phyloP scores from a whole-genome alignment of 2,329 filamentous ascomycete species.

The Diaporthe caulivora region DNA sequence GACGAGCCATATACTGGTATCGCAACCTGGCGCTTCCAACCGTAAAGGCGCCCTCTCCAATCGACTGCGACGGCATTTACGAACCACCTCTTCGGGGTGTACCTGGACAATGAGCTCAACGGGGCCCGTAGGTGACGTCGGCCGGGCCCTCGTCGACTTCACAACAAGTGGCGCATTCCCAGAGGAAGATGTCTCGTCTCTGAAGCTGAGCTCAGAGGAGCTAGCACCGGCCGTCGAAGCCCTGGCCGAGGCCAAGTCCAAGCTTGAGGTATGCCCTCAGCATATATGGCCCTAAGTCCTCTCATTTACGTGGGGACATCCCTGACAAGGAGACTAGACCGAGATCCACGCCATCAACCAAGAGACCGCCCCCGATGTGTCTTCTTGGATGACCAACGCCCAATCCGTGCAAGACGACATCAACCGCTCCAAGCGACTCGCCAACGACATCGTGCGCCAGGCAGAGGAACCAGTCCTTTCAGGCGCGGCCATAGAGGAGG shows the following conservation, averaged over 20 bases:
- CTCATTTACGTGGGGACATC: not conserved
- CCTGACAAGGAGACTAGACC: constrained; percentile 55
- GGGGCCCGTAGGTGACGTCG: constrained; percentile 51
- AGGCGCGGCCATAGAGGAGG: constrained; percentile 65
- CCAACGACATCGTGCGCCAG: constrained; percentile 83
- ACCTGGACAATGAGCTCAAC: constrained; percentile 19
- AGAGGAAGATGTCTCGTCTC: constrained; percentile 58
- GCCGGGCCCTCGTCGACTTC: constrained; percentile 74
- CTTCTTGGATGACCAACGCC: constrained; percentile 87
- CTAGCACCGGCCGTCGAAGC: constrained; percentile 57
- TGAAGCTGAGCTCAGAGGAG: constrained; percentile 49
- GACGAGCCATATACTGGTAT: not conserved
- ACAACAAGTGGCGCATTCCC: constrained; percentile 62
- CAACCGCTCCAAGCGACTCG: constrained; percentile 80
- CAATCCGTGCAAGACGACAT: constrained; percentile 89
- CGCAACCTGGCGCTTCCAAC: constrained; percentile 30
- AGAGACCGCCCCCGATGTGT: constrained; percentile 82
- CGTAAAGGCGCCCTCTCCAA: not conserved
- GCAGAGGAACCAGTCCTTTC: constrained; percentile 73
- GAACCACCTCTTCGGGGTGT: not conserved
- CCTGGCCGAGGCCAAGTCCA: constrained; percentile 56
- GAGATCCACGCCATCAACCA: constrained; percentile 83
- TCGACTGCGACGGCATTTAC: not conserved
- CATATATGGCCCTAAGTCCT: not conserved
- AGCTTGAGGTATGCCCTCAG: constrained; percentile 56